Evolutionary conservation across 2,329 filamentous ascomycete species (phyloP).

Genomic region (Tolypocladium endophyticum): DNA sequence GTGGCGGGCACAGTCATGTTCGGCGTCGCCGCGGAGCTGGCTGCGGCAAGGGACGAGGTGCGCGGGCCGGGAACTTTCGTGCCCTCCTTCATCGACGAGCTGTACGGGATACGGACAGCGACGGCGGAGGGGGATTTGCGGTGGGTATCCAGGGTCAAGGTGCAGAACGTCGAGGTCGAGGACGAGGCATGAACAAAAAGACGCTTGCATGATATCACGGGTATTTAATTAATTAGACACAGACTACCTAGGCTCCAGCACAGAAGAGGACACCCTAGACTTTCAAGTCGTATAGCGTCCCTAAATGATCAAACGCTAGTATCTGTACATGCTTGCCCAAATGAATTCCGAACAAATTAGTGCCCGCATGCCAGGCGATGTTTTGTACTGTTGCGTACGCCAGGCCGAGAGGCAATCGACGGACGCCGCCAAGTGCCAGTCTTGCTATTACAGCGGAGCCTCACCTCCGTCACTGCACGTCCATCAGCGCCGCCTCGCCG

Average conservation of each 20-base stretch:
- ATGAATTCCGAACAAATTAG: neutral
- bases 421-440: neutral
- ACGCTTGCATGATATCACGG: neutral
- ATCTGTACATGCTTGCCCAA: neutral
- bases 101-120: conserved; percentile 38
- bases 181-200: conserved; percentile 2
- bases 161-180: conserved; percentile 26
- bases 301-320: neutral
- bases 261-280: neutral
- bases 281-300: neutral
- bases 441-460: neutral
- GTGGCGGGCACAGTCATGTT: conserved; percentile 67
- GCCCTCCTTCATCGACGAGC: conserved; percentile 70
- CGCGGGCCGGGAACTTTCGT: conserved; percentile 79
- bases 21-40: conserved; percentile 61
- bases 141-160: conserved; percentile 43
- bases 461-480: neutral
- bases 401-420: neutral
- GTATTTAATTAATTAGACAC: neutral
- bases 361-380: neutral
- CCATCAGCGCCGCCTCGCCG: neutral
- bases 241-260: neutral
- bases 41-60: conserved; percentile 54
- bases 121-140: conserved; percentile 33
- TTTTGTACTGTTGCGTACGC: neutral